A percentile compares a stretch with the other conserved stretches of the same genome.
These are phyloP conservation scores for Posidonia australis DNA, from an alignment of 106 monocot species.

Conservation along the genomic window DNA sequence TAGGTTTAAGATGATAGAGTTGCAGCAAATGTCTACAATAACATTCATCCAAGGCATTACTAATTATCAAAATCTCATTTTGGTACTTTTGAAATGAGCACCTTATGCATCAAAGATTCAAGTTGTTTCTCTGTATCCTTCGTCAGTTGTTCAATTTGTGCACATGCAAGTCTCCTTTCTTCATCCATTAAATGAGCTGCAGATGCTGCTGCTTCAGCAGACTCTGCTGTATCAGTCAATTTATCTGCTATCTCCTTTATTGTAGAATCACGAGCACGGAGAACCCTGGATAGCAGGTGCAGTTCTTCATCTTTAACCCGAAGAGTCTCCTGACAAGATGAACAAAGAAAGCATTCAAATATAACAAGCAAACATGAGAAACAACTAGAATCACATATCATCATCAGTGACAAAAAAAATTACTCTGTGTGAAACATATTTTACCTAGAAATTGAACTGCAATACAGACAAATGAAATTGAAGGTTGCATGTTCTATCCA, in stretches of 20 bases:
- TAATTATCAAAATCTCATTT: no score
- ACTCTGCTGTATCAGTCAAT: conserved; percentile 78
- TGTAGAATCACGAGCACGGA: conserved; percentile 67
- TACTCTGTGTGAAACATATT: no score
- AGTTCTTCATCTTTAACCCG: conserved; percentile 93
- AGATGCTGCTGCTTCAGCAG: conserved; percentile 89
- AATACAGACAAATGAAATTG: no score
- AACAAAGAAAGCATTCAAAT: conserved; percentile 1
- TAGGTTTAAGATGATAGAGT: no score
- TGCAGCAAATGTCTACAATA: no score
- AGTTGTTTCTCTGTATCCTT: conserved; percentile 46
- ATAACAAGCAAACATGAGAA: neutral
- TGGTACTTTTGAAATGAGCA: conserved; percentile 5
- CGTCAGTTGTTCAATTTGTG: conserved; percentile 62
- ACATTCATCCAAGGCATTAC: no score
- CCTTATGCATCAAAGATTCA: conserved; percentile 39
- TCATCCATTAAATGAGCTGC: conserved; percentile 88
- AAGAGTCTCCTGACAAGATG: conserved; percentile 64
- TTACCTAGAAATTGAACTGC: no score
- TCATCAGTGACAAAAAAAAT: no score
- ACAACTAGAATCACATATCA: neutral
- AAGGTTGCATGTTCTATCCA: no score
- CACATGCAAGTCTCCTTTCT: conserved; percentile 53
- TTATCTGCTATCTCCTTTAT: conserved; percentile 85
- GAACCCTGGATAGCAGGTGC: conserved; percentile 60